Evolutionary conservation across 306 rosid genomes (phyloP).

Genomic region (Senna siamea): DNA sequence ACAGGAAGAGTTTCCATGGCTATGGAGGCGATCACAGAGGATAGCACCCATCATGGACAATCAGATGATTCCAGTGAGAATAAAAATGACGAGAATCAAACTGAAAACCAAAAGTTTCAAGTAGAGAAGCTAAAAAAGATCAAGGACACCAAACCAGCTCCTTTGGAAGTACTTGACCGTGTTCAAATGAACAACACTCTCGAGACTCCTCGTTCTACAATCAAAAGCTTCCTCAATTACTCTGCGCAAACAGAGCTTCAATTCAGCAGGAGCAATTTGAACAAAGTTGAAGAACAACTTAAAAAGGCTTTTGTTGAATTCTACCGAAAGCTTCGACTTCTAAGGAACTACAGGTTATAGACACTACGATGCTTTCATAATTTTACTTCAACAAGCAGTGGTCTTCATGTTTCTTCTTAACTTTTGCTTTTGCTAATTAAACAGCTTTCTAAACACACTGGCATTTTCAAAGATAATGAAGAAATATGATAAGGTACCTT

Average conservation of each 20-base stretch:
- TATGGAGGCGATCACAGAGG: slow-evolving; percentile 54
- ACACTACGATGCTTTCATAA: neutral
- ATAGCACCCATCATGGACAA: slow-evolving; percentile 38
- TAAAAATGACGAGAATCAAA: slow-evolving; percentile 39
- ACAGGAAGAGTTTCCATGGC: slow-evolving; percentile 45
- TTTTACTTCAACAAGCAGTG: neutral
- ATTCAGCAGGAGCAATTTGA: slow-evolving; percentile 56
- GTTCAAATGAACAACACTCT: slow-evolving; percentile 54
- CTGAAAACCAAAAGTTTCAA: slow-evolving; percentile 17
- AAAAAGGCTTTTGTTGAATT: slow-evolving; percentile 58
- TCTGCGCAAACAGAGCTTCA: slow-evolving; percentile 51
- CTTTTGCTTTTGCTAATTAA: slow-evolving; percentile 12
- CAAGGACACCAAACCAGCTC: slow-evolving; percentile 46
- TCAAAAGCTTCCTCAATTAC: slow-evolving; percentile 52
- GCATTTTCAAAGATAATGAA: slow-evolving; percentile 86
- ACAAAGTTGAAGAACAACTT: slow-evolving; percentile 56
- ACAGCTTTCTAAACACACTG: slow-evolving; percentile 68
- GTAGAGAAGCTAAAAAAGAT: slow-evolving; percentile 27
- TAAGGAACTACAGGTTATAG: slow-evolving; percentile 59
- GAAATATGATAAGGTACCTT: slow-evolving; percentile 77
- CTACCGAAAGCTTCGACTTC: slow-evolving; percentile 70
- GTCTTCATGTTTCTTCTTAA: neutral
- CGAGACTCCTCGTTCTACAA: slow-evolving; percentile 71
- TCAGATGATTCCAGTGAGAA: slow-evolving; percentile 38
- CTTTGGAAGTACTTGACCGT: slow-evolving; percentile 52